These are phyloP conservation scores for Pichia californica DNA, from an alignment of 805 yeast genomes.

Conservation along the genomic window DNA sequence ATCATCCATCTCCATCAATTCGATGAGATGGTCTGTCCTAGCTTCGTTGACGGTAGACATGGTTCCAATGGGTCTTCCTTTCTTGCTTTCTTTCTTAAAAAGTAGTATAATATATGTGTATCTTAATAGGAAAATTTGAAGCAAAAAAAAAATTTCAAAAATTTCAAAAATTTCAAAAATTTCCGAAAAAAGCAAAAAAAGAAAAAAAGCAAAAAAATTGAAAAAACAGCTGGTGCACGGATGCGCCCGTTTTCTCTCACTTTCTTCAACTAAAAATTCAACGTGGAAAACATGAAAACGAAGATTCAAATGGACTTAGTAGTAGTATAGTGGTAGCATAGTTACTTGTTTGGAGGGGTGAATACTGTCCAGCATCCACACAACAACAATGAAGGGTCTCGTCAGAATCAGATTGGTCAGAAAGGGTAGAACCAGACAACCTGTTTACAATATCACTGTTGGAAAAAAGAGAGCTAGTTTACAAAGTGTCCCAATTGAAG, in stretches of 20 bases:
- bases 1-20: slow-evolving; percentile 46
- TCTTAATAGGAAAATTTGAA: too few species aligned
- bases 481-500: slow-evolving; percentile 87
- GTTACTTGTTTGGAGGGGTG: background rate
- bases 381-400: slow-evolving; percentile 49
- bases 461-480: slow-evolving; percentile 72
- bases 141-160: background rate
- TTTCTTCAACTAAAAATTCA: too few species aligned
- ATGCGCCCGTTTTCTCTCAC: background rate
- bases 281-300: too few species aligned
- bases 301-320: too few species aligned
- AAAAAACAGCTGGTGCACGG: slow-evolving; percentile 4
- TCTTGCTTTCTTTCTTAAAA: background rate
- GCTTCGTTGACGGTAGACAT: slow-evolving; percentile 1
- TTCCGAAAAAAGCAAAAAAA: too few species aligned
- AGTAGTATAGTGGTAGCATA: too few species aligned
- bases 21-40: slow-evolving; percentile 14
- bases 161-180: slow-evolving; percentile 1
- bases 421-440: slow-evolving; percentile 84
- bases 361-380: background rate
- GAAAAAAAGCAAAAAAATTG: too few species aligned
- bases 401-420: slow-evolving; percentile 87
- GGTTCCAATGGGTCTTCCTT: too few species aligned
- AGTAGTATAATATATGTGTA: too few species aligned
- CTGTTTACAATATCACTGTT: slow-evolving; percentile 89